Percentiles rank a stretch among this genome's conserved stretches.
phyloP scores from a whole-genome alignment of 305 asterid genomes.

The Rubia tinctorum region DNA sequence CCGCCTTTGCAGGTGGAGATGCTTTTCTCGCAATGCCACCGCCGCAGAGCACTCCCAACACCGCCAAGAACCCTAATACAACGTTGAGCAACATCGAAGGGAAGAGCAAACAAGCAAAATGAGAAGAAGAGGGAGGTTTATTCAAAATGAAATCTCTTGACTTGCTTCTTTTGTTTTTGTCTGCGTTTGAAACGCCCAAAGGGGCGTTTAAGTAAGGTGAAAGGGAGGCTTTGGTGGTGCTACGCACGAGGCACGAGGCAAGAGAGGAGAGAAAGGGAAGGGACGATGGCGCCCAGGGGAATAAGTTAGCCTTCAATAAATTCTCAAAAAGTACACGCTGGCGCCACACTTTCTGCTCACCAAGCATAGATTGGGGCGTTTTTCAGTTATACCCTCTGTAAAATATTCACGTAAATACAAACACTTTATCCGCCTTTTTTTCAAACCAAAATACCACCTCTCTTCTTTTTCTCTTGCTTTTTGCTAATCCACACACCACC shows the following conservation, averaged over 20 bases:
- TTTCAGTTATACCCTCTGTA: slow-evolving; percentile 1
- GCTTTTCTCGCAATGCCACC: slow-evolving; percentile 21
- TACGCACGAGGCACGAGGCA: slow-evolving; percentile 26
- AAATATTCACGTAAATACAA: neutral
- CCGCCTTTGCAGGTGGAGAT: slow-evolving; percentile 23
- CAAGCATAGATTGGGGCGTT: slow-evolving; percentile 14
- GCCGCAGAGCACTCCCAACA: slow-evolving; percentile 15
- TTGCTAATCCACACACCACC: neutral
- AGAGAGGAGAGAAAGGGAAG: slow-evolving; percentile 20
- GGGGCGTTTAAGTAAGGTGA: slow-evolving; percentile 32
- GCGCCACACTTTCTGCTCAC: slow-evolving; percentile 13
- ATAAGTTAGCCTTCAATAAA: slow-evolving; percentile 17
- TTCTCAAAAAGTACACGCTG: slow-evolving; percentile 9
- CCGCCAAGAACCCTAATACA: slow-evolving; percentile 10
- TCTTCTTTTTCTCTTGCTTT: neutral
- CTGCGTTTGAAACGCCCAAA: slow-evolving; percentile 6
- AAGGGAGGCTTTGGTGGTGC: slow-evolving; percentile 9
- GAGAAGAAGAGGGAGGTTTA: neutral
- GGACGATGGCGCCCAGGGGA: slow-evolving; percentile 18
- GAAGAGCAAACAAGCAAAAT: neutral
- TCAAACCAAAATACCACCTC: neutral
- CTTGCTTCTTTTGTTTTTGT: neutral
- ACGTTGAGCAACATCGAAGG: slow-evolving; percentile 1
- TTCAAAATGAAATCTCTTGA: slow-evolving; percentile 18
- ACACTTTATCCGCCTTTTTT: neutral